Evolutionary conservation across 2,329 filamentous ascomycete genomes (phyloP).

Genomic region (Aspergillus niger): DNA sequence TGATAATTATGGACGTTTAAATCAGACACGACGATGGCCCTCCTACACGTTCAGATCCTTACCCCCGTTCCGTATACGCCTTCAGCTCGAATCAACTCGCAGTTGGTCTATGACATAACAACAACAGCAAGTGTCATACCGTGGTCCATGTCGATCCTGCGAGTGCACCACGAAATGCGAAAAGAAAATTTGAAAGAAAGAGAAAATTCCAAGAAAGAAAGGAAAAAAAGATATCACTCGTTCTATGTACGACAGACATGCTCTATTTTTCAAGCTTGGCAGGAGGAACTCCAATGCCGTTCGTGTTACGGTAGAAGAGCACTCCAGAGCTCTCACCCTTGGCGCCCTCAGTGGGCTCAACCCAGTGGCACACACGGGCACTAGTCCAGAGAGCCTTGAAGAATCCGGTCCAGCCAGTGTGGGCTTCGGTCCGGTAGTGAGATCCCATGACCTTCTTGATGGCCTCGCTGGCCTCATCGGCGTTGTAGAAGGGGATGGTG

Average conservation of each 20-base stretch:
- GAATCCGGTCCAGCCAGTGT: conserved; percentile 80
- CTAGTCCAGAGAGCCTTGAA: conserved; percentile 77
- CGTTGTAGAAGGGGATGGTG: conserved; percentile 95
- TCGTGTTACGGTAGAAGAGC: conserved; percentile 93
- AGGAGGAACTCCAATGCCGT: conserved; percentile 72
- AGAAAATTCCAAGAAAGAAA: conserved; percentile 14
- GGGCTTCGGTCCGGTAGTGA: conserved; percentile 85
- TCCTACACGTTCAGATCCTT: conserved; percentile 4
- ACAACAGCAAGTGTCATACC: conserved; percentile 14
- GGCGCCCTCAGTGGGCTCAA: conserved; percentile 84
- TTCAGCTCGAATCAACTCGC: conserved; percentile 6
- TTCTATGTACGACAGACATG: conserved; percentile 18
- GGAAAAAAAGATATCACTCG: conserved; percentile 7
- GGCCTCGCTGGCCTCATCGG: conserved; percentile 89
- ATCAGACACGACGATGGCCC: neutral
- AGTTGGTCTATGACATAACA: conserved; percentile 5
- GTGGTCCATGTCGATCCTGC: conserved; percentile 29
- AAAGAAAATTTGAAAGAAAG: conserved; percentile 11
- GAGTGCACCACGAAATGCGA: conserved; percentile 23
- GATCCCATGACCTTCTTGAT: conserved; percentile 93
- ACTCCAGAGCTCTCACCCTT: conserved; percentile 80
- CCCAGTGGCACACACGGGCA: conserved; percentile 91
- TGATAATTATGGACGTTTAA: neutral
- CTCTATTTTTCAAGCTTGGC: conserved; percentile 43
- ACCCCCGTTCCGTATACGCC: conserved; percentile 6